phyloP scores from a whole-genome alignment of 148 eudicot species.

The Cornus controversa region DNA sequence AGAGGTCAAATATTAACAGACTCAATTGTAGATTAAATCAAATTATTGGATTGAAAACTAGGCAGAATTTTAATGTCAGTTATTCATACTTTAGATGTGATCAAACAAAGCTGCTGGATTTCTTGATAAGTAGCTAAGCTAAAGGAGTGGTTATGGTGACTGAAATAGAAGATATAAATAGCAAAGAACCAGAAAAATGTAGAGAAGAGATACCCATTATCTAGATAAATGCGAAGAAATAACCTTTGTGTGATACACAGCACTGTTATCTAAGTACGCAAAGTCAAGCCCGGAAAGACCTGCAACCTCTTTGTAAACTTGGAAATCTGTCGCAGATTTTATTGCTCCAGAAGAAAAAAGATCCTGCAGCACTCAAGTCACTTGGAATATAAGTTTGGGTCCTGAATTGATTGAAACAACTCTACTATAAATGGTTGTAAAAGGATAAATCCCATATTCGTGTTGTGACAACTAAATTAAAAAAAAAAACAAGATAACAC shows the following conservation, averaged over 20 bases:
- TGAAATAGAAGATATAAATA: neutral
- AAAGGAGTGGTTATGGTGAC: neutral
- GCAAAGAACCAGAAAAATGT: neutral
- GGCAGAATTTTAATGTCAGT: neutral
- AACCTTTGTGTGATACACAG: slow-evolving; percentile 98
- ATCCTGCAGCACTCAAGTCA: slow-evolving; percentile 68
- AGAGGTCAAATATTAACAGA: neutral
- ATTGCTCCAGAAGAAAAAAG: slow-evolving; percentile 77
- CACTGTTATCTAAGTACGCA: slow-evolving; percentile 78
- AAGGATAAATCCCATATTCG: neutral
- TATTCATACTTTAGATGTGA: neutral
- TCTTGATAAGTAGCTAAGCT: neutral
- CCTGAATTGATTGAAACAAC: neutral
- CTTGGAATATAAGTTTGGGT: slow-evolving; percentile 16
- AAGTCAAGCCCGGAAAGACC: slow-evolving; percentile 99
- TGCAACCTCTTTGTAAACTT: slow-evolving; percentile 83
- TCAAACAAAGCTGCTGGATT: neutral
- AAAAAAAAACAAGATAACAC: neutral
- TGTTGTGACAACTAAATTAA: neutral
- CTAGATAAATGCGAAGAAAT: neutral
- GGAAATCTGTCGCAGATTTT: slow-evolving; percentile 96
- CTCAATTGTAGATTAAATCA: neutral
- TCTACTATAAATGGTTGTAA: neutral
- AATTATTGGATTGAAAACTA: neutral
- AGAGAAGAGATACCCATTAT: neutral